Conservation (phyloP, 768 basidiomycete species). For the Hysterangium stoloniferum region DNA sequence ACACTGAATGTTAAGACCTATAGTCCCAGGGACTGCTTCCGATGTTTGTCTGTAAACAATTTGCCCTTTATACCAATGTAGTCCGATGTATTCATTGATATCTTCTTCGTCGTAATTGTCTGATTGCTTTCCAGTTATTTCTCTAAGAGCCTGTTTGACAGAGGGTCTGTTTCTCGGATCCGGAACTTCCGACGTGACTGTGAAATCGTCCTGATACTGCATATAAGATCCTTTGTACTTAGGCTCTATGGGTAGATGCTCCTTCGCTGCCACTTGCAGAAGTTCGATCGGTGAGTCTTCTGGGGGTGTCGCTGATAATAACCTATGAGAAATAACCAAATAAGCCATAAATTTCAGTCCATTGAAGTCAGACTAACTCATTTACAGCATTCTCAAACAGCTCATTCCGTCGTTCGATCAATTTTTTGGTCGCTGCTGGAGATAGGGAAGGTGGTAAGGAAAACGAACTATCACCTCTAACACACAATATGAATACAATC, state of each 20-base stretch:
- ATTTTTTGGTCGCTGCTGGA: conserved; percentile 52
- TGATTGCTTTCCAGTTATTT: conserved; percentile 7
- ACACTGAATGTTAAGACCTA: conserved; percentile 30
- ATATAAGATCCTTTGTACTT: conserved; percentile 9
- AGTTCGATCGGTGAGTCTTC: conserved; percentile 55
- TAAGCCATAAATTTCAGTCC: background rate
- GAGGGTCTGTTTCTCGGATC: conserved; percentile 46
- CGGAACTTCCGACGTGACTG: conserved; percentile 22
- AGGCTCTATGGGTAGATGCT: conserved; percentile 67
- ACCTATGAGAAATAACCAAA: conserved; percentile 31
- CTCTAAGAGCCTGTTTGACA: conserved; percentile 37
- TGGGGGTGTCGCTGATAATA: conserved; percentile 44
- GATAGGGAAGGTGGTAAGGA: conserved; percentile 37
- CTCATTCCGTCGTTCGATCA: conserved; percentile 64
- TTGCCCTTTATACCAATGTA: conserved; percentile 65
- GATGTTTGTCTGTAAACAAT: conserved; percentile 51
- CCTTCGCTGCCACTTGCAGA: conserved; percentile 57
- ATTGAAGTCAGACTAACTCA: conserved; percentile 39
- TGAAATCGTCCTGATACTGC: background rate
- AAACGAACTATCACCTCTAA: conserved; percentile 22
- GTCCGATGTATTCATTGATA: conserved; percentile 46
- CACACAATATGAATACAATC: conserved; percentile 18
- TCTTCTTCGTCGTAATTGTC: conserved; percentile 7
- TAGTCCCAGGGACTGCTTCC: conserved; percentile 41
- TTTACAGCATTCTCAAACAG: conserved; percentile 57